phyloP scores from a whole-genome alignment of 208 protist genomes.

The Leishmania tarentolae region DNA sequence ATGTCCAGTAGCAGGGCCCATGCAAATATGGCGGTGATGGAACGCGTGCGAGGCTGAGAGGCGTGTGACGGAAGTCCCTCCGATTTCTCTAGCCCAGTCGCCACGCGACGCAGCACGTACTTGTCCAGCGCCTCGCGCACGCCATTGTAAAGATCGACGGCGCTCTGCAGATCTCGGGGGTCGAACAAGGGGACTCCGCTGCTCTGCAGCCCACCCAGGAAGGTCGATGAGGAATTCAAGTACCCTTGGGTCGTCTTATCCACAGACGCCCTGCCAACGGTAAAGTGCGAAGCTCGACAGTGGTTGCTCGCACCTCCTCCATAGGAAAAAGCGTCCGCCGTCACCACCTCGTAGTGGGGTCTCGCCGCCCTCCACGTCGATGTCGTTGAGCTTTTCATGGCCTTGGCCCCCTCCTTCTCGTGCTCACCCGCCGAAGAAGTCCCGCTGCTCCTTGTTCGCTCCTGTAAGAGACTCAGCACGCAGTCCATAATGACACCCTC shows the following conservation, averaged over 20 bases:
- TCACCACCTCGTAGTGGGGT: slow-evolving; percentile 46
- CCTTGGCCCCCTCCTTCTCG: neutral
- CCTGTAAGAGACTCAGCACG: slow-evolving; percentile 23
- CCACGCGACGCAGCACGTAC: slow-evolving; percentile 73
- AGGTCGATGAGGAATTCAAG: neutral
- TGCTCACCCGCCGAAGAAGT: neutral
- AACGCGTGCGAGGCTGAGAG: slow-evolving; percentile 9
- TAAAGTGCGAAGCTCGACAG: neutral
- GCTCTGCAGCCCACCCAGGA: slow-evolving; percentile 1
- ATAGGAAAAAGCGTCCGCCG: slow-evolving; percentile 43
- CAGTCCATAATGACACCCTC: slow-evolving; percentile 29
- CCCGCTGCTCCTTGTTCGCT: slow-evolving; percentile 9
- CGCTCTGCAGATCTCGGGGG: slow-evolving; percentile 32
- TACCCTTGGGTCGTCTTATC: neutral
- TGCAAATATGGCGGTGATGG: slow-evolving; percentile 53
- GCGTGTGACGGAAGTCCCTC: neutral
- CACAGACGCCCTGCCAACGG: neutral
- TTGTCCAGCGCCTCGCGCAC: slow-evolving; percentile 54
- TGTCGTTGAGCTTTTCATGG: neutral
- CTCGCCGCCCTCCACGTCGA: slow-evolving; percentile 11
- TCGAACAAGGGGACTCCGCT: slow-evolving; percentile 31
- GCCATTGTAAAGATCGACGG: slow-evolving; percentile 51
- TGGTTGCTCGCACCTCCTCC: neutral
- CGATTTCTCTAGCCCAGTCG: slow-evolving; percentile 9
- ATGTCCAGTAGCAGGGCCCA: slow-evolving; percentile 77